Evolutionary conservation across 2,329 filamentous ascomycete genomes (phyloP).

Genomic region (Pyricularia sp.): DNA sequence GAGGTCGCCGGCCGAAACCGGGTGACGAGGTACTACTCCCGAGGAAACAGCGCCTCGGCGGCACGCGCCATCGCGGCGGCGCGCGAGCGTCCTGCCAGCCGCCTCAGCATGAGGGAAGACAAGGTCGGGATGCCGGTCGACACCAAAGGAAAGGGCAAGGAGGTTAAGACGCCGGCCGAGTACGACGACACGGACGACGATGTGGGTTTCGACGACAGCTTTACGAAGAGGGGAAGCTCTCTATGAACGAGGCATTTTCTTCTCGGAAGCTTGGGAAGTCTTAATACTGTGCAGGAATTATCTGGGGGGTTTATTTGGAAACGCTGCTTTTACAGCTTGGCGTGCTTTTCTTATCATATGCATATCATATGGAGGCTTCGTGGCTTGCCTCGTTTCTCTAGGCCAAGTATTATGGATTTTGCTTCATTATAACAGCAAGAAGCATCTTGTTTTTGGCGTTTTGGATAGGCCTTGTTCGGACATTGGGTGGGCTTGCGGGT

Average conservation of each 20-base stretch:
- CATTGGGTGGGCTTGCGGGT: background rate
- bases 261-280: background rate
- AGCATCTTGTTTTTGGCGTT: background rate
- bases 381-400: background rate
- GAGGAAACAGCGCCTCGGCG: background rate
- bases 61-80: background rate
- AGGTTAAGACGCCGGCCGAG: constrained; percentile 23
- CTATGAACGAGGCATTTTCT: constrained; percentile 18
- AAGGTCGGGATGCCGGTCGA: constrained; percentile 11
- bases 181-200: constrained; percentile 19
- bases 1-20: constrained; percentile 22
- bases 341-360: background rate
- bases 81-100: constrained; percentile 21
- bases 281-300: background rate
- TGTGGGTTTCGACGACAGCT: constrained; percentile 17
- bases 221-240: constrained; percentile 30
- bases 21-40: constrained; percentile 7
- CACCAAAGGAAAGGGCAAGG: constrained; percentile 40
- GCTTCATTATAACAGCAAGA: background rate
- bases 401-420: background rate
- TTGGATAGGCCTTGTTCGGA: background rate
- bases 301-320: background rate
- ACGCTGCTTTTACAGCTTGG: background rate
- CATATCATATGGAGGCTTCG: background rate
- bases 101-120: constrained; percentile 25